Conservation (phyloP, 1,284 basidiomycete genomes). For the Ganoderma multipileum region DNA sequence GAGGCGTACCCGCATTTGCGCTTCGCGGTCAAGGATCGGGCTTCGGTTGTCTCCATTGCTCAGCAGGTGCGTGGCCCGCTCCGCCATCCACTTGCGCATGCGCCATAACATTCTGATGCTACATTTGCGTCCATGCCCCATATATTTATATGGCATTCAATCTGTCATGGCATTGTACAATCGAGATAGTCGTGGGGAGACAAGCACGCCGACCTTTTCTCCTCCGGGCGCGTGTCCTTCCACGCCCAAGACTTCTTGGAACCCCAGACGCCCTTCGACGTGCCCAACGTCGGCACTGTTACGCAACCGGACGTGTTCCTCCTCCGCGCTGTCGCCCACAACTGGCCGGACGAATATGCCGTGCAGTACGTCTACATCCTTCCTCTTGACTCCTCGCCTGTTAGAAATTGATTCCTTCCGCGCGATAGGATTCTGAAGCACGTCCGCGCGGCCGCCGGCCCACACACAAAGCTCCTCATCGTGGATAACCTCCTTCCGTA, state of each 20-base stretch:
- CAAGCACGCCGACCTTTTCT: conserved; percentile 24
- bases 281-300: conserved; percentile 20
- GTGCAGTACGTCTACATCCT: conserved; percentile 11
- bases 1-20: conserved; percentile 32
- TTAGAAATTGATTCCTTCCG: background rate
- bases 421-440: conserved; percentile 20
- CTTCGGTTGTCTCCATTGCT: conserved; percentile 38
- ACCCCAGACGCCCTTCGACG: conserved; percentile 20
- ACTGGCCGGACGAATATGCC: conserved; percentile 29
- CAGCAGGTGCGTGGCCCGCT: conserved; percentile 21
- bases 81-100: conserved; percentile 5
- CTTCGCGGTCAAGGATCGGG: conserved; percentile 41
- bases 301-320: conserved; percentile 29
- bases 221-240: conserved; percentile 22
- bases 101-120: background rate
- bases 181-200: conserved; percentile 24
- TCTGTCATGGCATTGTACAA: background rate
- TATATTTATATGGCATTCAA: background rate
- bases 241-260: conserved; percentile 30
- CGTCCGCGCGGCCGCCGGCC: conserved; percentile 23
- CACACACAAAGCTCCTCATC: conserved; percentile 28
- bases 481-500: conserved; percentile 30
- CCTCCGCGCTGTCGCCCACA: conserved; percentile 28
- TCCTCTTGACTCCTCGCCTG: background rate
- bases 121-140: background rate